These are phyloP conservation scores for Bretziella fagacearum DNA, from an alignment of 2,329 filamentous ascomycete genomes.

Conservation along the genomic window DNA sequence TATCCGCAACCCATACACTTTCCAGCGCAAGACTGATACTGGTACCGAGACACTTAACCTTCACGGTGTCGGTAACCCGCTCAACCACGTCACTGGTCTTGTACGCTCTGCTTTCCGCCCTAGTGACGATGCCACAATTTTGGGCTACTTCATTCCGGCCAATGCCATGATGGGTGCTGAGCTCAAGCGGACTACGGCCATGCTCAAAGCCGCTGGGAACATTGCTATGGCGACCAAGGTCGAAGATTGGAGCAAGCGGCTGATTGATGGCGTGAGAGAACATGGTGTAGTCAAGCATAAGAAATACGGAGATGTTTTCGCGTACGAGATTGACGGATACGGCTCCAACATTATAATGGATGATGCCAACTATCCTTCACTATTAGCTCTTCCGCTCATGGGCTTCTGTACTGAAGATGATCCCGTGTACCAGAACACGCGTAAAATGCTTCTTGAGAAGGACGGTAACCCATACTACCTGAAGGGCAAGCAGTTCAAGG, in stretches of 20 bases:
- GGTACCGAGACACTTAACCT: conserved; percentile 86
- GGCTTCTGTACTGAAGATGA: conserved; percentile 54
- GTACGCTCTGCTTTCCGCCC: conserved; percentile 85
- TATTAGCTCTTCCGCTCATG: conserved; percentile 61
- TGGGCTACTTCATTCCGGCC: conserved; percentile 86
- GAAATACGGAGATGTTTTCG: conserved; percentile 63
- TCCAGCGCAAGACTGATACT: conserved; percentile 59
- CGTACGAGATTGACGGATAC: conserved; percentile 77
- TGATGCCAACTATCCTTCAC: conserved; percentile 71
- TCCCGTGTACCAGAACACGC: conserved; percentile 69
- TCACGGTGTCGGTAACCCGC: conserved; percentile 72
- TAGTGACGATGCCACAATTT: conserved; percentile 83
- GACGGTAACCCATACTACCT: conserved; percentile 79
- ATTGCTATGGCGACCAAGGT: conserved; percentile 35
- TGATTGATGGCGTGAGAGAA: conserved; percentile 65
- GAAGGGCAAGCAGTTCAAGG: conserved; percentile 56
- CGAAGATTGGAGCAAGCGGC: conserved; percentile 40
- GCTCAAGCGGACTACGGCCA: conserved; percentile 52
- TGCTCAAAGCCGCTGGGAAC: conserved; percentile 47
- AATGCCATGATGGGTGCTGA: conserved; percentile 96
- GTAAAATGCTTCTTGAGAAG: conserved; percentile 57
- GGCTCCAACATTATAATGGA: conserved; percentile 74
- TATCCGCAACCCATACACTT: conserved; percentile 65
- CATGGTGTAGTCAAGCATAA: conserved; percentile 66
- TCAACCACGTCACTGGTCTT: conserved; percentile 69